A percentile compares a stretch with the other conserved stretches of the same genome.
Conservation (phyloP, 2,329 filamentous ascomycete species). For the Trichoderma oligosporum region DNA sequence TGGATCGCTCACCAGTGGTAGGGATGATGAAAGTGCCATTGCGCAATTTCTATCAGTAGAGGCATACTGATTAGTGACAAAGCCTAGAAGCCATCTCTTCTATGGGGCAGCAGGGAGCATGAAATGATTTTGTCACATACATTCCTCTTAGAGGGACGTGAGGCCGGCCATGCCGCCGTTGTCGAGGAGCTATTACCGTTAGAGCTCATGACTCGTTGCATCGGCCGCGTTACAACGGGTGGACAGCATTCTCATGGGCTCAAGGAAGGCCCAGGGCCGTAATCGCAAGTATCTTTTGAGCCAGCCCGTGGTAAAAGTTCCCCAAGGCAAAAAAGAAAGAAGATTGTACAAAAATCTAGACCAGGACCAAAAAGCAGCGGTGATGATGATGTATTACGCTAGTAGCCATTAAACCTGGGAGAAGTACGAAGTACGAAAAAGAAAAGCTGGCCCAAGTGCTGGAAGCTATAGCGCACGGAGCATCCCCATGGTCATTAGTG, state of each 20-base stretch:
- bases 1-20: conserved; percentile 77
- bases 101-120: conserved; percentile 9
- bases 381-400: background rate
- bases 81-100: background rate
- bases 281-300: background rate
- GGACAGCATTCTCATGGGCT: conserved; percentile 14
- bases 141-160: conserved; percentile 44
- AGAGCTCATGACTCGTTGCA: conserved; percentile 43
- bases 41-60: conserved; percentile 59
- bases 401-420: background rate
- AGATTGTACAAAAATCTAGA: no score
- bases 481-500: background rate
- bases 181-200: conserved; percentile 29
- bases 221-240: conserved; percentile 21
- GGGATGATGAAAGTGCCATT: conserved; percentile 87
- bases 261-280: background rate
- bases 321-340: background rate
- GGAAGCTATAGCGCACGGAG: conserved; percentile 4
- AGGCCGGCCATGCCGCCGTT: conserved; percentile 39
- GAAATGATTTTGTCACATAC: conserved; percentile 32
- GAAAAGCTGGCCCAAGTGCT: background rate
- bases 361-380: background rate
- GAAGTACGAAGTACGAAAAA: background rate
- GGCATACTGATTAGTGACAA: background rate
- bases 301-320: background rate